Base-by-base conservation (phyloP, 2,329 filamentous ascomycete species). In the Monilinia laxa region DNA sequence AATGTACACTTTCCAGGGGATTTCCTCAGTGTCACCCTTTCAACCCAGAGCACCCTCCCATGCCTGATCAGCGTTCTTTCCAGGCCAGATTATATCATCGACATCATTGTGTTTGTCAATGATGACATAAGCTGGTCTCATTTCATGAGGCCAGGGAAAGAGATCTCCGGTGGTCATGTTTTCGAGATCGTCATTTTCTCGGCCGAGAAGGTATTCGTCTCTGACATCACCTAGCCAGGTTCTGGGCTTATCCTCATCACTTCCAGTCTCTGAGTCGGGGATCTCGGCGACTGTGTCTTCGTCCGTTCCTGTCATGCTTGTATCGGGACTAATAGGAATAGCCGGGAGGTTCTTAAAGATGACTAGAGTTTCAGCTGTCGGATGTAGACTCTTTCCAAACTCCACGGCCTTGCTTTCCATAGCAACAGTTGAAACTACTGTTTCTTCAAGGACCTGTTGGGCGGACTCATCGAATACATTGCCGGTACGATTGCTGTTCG, bases 41-140 rank as follows among this genome's bases (percentile, higher is more conserved):
- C n/a, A 25, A 5, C 6, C 45, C 9, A 47, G 18, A 6, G 5
- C 45, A 20, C 28, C 58, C 10, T 49, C 9, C 58, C 58, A 51
- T 11, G 20, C 58, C 14, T 51, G 45, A 0, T 51, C 25, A 38
- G 25, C 18, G 45, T 60, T 60, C 28, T 51, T 60, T 16, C 58
- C 58, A 18, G 57, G 42, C 57, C 57, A 60, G 42, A 60, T 60
- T 4, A 60, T 16, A 49, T 60, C 57, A 49, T 49, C 16, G 7
- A 60, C 11, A 20, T 60, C n/a, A 16, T 35, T 16, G 4, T 60
- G 38, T 10, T 31, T n/a, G 23, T 60, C 57, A n/a, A 49, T n/a
- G 42, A 60, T 60, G 20, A 28, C 35, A 47, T 60, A 31, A 23
- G 25, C n/a, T n/a, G 20, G n/a, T 23, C 57, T 45, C 28, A 60